A percentile compares a stretch with the other conserved stretches of the same genome.
Conservation (phyloP, 2,329 filamentous ascomycete genomes). For the Penicillium sp. region DNA sequence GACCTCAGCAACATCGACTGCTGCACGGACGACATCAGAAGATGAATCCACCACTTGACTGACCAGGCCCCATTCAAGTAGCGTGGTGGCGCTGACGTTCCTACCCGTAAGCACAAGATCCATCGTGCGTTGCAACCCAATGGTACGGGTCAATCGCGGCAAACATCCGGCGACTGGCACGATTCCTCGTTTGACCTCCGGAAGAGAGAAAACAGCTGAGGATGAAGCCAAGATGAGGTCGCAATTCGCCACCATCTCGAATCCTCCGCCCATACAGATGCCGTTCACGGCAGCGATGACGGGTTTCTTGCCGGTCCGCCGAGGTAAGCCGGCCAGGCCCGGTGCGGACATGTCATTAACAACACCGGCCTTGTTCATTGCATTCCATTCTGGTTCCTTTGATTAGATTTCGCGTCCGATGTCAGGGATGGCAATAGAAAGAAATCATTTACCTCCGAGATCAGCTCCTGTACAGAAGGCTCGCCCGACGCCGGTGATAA, state of each 20-base stretch:
- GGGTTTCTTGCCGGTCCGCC: constrained; percentile 69
- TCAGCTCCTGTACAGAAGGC: constrained; percentile 70
- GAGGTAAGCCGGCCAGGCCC: constrained; percentile 66
- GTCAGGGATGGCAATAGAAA: no score
- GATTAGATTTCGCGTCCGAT: not conserved
- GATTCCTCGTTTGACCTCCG: constrained; percentile 70
- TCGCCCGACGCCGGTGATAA: constrained; percentile 62
- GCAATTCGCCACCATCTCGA: constrained; percentile 72
- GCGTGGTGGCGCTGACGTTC: constrained; percentile 58
- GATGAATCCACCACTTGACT: constrained; percentile 58
- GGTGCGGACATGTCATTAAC: constrained; percentile 40
- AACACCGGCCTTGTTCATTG: constrained; percentile 39
- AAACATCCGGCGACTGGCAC: constrained; percentile 69
- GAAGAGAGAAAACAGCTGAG: constrained; percentile 63
- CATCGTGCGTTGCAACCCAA: constrained; percentile 68
- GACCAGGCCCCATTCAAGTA: constrained; percentile 66
- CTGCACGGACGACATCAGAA: constrained; percentile 33
- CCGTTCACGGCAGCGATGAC: constrained; percentile 76
- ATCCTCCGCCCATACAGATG: constrained; percentile 70
- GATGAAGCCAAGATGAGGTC: constrained; percentile 60
- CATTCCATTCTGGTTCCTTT: constrained; percentile 52
- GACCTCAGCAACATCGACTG: constrained; percentile 59
- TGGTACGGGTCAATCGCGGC: constrained; percentile 62
- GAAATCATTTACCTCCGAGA: constrained; percentile 50
- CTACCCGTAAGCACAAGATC: constrained; percentile 69